A percentile compares a stretch with the other conserved stretches of the same genome.
These are phyloP conservation scores for Cryptococcus jaspeensis DNA, from an alignment of 1,284 basidiomycete genomes.

Conservation along the genomic window DNA sequence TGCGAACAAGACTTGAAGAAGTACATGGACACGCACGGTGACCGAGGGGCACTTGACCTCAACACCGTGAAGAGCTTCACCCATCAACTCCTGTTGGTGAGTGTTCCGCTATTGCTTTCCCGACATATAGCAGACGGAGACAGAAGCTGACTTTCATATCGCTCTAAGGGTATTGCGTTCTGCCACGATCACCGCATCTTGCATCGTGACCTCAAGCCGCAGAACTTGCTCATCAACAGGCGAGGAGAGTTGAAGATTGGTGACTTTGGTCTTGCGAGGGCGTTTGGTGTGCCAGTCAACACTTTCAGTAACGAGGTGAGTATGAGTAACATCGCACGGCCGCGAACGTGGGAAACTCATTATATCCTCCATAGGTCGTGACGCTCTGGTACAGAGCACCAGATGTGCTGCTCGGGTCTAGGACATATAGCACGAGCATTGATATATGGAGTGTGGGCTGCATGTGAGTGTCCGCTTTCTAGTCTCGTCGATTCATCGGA, in stretches of 20 bases:
- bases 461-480: slow-evolving; percentile 41
- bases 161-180: slow-evolving; percentile 79
- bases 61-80: slow-evolving; percentile 73
- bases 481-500: slow-evolving; percentile 2
- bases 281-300: slow-evolving; percentile 95
- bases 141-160: slow-evolving; percentile 58
- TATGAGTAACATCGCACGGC: background rate
- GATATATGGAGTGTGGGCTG: slow-evolving; percentile 97
- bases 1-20: slow-evolving; percentile 75
- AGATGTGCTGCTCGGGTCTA: slow-evolving; percentile 90
- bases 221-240: slow-evolving; percentile 93
- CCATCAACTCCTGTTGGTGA: slow-evolving; percentile 45
- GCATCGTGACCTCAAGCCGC: slow-evolving; percentile 95
- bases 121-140: slow-evolving; percentile 42
- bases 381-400: slow-evolving; percentile 98
- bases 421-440: slow-evolving; percentile 93
- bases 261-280: slow-evolving; percentile 93
- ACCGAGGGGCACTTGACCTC: slow-evolving; percentile 61
- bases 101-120: slow-evolving; percentile 4
- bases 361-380: slow-evolving; percentile 68
- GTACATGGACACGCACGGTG: slow-evolving; percentile 88
- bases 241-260: slow-evolving; percentile 86
- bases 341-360: background rate
- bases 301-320: slow-evolving; percentile 96
- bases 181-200: slow-evolving; percentile 96